These are phyloP conservation scores for Skeletonema tropicum DNA, from an alignment of 108 stramenopile genomes.

Conservation along the genomic window DNA sequence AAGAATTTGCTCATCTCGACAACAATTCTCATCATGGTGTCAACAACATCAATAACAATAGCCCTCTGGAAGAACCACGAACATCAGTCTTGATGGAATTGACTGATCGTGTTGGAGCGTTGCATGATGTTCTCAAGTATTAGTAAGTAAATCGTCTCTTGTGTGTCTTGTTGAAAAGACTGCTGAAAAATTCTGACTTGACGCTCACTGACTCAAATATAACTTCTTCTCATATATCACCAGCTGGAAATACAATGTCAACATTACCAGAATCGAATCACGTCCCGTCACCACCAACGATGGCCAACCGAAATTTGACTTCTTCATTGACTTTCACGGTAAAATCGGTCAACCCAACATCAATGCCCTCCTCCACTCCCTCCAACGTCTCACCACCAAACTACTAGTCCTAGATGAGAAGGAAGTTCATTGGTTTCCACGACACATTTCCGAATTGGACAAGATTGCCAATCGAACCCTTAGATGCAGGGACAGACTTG, in stretches of 20 bases:
- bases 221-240: neutral
- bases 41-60: neutral
- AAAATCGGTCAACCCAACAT: constrained; percentile 56
- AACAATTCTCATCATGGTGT: neutral
- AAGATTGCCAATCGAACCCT: constrained; percentile 85
- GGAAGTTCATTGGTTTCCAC: constrained; percentile 93
- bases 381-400: constrained; percentile 65
- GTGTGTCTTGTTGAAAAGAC: neutral
- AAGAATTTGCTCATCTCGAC: neutral
- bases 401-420: constrained; percentile 85
- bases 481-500: constrained; percentile 86
- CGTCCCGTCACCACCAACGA: constrained; percentile 52
- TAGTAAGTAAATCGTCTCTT: constrained; percentile 50
- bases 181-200: neutral
- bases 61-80: constrained; percentile 34
- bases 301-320: constrained; percentile 62
- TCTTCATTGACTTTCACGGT: constrained; percentile 86
- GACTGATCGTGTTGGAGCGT: constrained; percentile 82
- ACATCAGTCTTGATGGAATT: constrained; percentile 90
- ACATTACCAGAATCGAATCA: constrained; percentile 90
- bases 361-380: constrained; percentile 55
- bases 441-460: constrained; percentile 91
- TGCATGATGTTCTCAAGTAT: constrained; percentile 86
- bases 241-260: constrained; percentile 91
- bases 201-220: neutral